Percentiles rank a stretch among this genome's conserved stretches.
Evolutionary conservation across 2,329 filamentous ascomycete genomes (phyloP).

Genomic region (Cladosporium phlei): DNA sequence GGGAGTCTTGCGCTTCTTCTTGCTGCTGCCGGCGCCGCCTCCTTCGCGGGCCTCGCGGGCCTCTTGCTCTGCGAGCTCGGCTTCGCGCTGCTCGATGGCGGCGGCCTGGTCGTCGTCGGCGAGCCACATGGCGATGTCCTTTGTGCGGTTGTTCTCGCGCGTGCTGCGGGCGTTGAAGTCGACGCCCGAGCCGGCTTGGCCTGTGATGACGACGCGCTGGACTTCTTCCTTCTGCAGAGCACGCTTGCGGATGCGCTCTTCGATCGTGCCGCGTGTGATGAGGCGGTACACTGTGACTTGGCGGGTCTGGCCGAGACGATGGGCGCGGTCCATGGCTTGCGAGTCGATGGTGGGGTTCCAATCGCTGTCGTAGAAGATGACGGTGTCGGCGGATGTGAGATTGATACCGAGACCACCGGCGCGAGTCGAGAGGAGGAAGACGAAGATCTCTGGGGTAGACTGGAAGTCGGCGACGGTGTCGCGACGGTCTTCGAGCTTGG

Average conservation of each 20-base stretch:
- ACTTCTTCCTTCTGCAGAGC: conserved; percentile 98
- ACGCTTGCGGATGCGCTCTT: conserved; percentile 95
- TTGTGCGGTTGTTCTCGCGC: conserved; percentile 89
- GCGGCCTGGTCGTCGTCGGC: conserved; percentile 95
- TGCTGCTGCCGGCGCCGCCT: conserved; percentile 32
- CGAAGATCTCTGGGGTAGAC: conserved; percentile 87
- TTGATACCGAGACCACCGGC: conserved; percentile 98
- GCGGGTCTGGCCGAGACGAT: conserved; percentile 90
- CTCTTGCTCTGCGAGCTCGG: conserved; percentile 69
- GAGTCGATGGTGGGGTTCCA: conserved; percentile 99
- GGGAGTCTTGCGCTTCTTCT: conserved; percentile 45
- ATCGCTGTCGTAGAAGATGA: conserved; percentile 99
- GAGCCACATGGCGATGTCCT: conserved; percentile 98
- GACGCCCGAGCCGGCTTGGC: conserved; percentile 60
- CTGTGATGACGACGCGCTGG: conserved; percentile 91
- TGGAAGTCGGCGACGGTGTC: conserved; percentile 98
- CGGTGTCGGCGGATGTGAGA: conserved; percentile 89
- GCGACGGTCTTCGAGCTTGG: conserved; percentile 91
- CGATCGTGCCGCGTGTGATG: conserved; percentile 93
- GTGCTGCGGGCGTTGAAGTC: conserved; percentile 87
- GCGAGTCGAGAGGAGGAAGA: conserved; percentile 92
- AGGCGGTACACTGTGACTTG: conserved; percentile 97
- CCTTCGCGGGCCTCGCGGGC: conserved; percentile 38
- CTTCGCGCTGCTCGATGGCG: conserved; percentile 87
- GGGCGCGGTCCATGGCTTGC: conserved; percentile 97